phyloP scores from a whole-genome alignment of 371 early-diverging fungal species.

The Mucor ambiguus region DNA sequence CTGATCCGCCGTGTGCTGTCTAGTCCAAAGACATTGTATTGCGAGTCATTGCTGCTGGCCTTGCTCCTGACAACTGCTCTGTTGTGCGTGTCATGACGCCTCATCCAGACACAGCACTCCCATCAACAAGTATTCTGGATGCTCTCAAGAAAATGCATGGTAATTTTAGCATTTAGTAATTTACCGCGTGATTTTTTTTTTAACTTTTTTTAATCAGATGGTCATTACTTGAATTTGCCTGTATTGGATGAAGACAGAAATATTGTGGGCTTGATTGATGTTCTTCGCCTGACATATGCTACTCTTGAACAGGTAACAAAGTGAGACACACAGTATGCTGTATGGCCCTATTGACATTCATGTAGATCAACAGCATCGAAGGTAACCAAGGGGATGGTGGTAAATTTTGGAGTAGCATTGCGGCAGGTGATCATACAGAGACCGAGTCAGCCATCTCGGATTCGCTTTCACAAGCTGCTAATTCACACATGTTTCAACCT shows the following conservation, averaged over 20 bases:
- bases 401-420: conserved; percentile 57
- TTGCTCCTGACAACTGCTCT: conserved; percentile 88
- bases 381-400: conserved; percentile 47
- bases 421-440: conserved; percentile 48
- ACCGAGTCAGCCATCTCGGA: conserved; percentile 54
- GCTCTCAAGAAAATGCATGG: conserved; percentile 95
- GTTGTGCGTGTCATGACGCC: conserved; percentile 99
- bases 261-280: conserved; percentile 91
- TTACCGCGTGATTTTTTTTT: conserved; percentile 9
- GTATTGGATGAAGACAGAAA: conserved; percentile 81
- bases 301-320: conserved; percentile 70
- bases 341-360: neutral
- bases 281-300: conserved; percentile 87
- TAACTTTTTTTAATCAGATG: conserved; percentile 57
- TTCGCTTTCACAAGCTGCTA: conserved; percentile 44
- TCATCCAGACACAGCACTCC: conserved; percentile 92
- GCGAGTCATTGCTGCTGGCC: conserved; percentile 92
- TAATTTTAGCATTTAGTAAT: conserved; percentile 30
- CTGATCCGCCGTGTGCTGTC: neutral
- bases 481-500: conserved; percentile 38
- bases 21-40: conserved; percentile 88
- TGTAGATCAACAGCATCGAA: conserved; percentile 40
- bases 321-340: neutral
- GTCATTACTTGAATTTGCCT: conserved; percentile 96
- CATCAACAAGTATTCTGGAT: conserved; percentile 85